A percentile compares a stretch with the other conserved stretches of the same genome.
phyloP scores from a whole-genome alignment of 768 basidiomycete genomes.

The Amanita brunnescens region DNA sequence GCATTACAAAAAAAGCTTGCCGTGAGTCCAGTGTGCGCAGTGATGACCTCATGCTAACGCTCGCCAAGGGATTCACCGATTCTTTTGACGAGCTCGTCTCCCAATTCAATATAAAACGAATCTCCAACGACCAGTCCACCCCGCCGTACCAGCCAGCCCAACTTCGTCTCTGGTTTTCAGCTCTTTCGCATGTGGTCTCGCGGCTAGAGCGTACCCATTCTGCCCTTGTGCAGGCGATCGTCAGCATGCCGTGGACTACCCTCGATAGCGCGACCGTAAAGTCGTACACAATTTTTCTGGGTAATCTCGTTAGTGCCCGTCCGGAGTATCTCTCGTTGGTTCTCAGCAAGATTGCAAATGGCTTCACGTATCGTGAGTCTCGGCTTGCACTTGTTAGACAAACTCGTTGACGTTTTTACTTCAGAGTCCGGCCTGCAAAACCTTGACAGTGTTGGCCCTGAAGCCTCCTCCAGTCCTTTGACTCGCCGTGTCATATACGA shows the following conservation, averaged over 20 bases:
- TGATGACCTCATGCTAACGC: constrained; percentile 12
- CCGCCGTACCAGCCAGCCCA: constrained; percentile 33
- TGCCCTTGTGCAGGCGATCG: constrained; percentile 75
- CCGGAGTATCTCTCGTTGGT: constrained; percentile 88
- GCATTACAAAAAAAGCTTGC: constrained; percentile 66
- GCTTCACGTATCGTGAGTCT: constrained; percentile 82
- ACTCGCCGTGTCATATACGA: constrained; percentile 81
- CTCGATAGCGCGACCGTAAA: constrained; percentile 80
- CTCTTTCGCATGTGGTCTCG: constrained; percentile 88
- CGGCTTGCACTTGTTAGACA: not conserved
- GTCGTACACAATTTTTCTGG: constrained; percentile 82
- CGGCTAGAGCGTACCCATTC: constrained; percentile 77
- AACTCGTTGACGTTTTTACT: constrained; percentile 5
- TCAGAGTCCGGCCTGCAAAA: constrained; percentile 68
- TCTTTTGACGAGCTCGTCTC: constrained; percentile 85
- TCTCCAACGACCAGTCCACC: constrained; percentile 21
- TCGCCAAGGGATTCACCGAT: constrained; percentile 58
- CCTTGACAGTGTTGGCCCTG: constrained; percentile 46
- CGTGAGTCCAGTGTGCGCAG: constrained; percentile 33
- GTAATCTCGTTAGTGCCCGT: constrained; percentile 83
- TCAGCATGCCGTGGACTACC: constrained; percentile 89
- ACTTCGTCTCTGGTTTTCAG: constrained; percentile 73
- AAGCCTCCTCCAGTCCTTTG: constrained; percentile 59
- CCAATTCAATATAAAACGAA: constrained; percentile 61
- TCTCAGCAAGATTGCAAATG: constrained; percentile 71